phyloP scores from a whole-genome alignment of 208 protist genomes.

The Trypanosoma lewisi region DNA sequence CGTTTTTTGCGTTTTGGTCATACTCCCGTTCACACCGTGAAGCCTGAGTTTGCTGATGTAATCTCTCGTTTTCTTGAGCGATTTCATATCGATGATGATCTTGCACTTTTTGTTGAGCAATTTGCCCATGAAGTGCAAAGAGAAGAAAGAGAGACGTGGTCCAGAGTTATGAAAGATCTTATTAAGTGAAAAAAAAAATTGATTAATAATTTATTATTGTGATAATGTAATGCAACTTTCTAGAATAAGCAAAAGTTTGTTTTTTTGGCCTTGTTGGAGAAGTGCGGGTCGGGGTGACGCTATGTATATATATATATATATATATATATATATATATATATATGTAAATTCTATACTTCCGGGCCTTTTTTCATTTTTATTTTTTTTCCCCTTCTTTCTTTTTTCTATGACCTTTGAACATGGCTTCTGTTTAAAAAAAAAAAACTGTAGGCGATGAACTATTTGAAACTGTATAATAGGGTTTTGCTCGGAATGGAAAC shows the following conservation, averaged over 20 bases:
- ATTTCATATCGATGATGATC: conserved; percentile 53
- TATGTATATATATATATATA: too few relatives aligned
- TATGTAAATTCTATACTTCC: too few relatives aligned
- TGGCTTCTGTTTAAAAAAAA: background rate
- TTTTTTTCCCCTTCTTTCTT: background rate
- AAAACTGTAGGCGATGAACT: conserved; percentile 3
- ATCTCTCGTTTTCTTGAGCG: conserved; percentile 29
- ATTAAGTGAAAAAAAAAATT: background rate
- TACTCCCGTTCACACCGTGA: conserved; percentile 60
- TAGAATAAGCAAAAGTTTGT: too few relatives aligned
- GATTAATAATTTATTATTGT: background rate
- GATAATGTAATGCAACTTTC: background rate
- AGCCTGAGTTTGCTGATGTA: conserved; percentile 31
- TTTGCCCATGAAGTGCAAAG: conserved; percentile 24
- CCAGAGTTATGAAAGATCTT: conserved; percentile 6
- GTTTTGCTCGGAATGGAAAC: conserved; percentile 19
- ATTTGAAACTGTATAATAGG: conserved; percentile 17
- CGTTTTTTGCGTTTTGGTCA: conserved; percentile 57
- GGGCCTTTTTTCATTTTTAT: background rate
- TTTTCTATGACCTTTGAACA: background rate
- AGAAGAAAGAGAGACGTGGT: conserved; percentile 21
- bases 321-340: too few relatives aligned
- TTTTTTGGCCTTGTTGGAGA: background rate
- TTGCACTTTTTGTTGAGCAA: conserved; percentile 50
- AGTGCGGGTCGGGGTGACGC: too few relatives aligned